Evolutionary conservation across 2,329 filamentous ascomycete genomes (phyloP).

Genomic region (Pseudogymnoascus sp.): DNA sequence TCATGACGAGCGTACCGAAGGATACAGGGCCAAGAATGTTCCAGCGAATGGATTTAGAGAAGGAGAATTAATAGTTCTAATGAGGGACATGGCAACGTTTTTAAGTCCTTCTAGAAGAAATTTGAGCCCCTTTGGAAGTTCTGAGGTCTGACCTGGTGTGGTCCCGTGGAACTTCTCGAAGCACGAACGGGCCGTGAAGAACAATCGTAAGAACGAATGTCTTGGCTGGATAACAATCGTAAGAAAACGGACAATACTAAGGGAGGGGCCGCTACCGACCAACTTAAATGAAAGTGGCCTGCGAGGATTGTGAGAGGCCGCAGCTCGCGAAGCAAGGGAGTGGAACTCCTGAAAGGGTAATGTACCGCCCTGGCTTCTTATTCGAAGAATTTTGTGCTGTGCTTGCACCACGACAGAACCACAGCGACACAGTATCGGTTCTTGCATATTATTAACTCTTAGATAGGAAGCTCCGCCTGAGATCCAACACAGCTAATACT

Average conservation of each 20-base stretch:
- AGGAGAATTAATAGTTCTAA: neutral
- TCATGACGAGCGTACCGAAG: neutral
- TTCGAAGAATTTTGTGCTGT: neutral
- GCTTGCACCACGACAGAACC: neutral
- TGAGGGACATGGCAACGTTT: neutral
- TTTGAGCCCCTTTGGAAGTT: constrained; percentile 4
- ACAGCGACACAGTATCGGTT: neutral
- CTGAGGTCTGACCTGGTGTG: neutral
- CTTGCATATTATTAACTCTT: neutral
- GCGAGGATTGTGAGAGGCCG: neutral
- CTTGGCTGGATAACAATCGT: neutral
- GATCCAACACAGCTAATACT: neutral
- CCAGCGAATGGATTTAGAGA: neutral
- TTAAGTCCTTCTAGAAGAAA: neutral
- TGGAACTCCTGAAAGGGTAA: neutral
- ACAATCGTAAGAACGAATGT: neutral
- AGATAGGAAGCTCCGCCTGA: neutral
- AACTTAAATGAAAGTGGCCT: neutral
- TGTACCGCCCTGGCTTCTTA: neutral
- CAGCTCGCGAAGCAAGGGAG: neutral
- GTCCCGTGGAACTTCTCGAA: neutral
- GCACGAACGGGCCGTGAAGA: neutral
- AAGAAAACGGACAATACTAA: neutral
- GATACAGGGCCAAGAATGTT: neutral
- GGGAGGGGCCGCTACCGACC: neutral